Percentiles rank a stretch among this genome's conserved stretches.
phyloP scores from a whole-genome alignment of 2,329 filamentous ascomycete species.

The Capronia americana region DNA sequence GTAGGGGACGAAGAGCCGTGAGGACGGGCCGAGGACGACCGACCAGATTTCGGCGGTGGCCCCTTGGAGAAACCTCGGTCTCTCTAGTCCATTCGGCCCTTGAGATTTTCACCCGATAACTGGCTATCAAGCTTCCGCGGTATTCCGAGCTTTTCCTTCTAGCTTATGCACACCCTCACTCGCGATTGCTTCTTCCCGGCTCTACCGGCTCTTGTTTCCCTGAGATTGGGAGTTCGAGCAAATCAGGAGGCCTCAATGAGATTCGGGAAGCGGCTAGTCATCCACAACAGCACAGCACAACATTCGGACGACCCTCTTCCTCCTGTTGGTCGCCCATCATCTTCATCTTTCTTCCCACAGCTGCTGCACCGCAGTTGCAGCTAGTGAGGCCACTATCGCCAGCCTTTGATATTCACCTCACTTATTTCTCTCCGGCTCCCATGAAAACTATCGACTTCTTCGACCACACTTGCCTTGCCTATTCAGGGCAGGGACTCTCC shows the following conservation, averaged over 20 bases:
- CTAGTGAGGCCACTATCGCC: background rate
- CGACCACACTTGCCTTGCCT: constrained; percentile 66
- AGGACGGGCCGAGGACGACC: no score
- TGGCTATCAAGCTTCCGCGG: no score
- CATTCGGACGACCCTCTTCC: background rate
- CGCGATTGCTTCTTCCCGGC: background rate
- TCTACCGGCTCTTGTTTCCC: background rate
- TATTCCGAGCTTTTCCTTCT: no score
- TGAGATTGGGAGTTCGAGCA: background rate
- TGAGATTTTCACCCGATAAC: no score
- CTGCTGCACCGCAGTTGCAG: background rate
- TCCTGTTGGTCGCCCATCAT: background rate
- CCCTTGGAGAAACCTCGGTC: no score
- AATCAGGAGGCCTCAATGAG: background rate
- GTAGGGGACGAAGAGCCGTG: no score
- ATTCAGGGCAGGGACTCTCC: constrained; percentile 81
- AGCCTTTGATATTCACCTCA: background rate
- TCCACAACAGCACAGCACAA: background rate
- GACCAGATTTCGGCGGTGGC: no score
- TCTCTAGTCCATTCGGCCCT: no score
- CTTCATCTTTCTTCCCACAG: background rate
- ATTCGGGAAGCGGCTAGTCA: background rate
- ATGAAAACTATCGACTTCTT: background rate
- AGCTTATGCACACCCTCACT: no score
- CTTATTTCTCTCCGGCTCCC: background rate